Evolutionary conservation across 1,284 basidiomycete genomes (phyloP), one percentile per base, ranked within the genome.

Genomic region (Sanghuangporus weigelae): DNA sequence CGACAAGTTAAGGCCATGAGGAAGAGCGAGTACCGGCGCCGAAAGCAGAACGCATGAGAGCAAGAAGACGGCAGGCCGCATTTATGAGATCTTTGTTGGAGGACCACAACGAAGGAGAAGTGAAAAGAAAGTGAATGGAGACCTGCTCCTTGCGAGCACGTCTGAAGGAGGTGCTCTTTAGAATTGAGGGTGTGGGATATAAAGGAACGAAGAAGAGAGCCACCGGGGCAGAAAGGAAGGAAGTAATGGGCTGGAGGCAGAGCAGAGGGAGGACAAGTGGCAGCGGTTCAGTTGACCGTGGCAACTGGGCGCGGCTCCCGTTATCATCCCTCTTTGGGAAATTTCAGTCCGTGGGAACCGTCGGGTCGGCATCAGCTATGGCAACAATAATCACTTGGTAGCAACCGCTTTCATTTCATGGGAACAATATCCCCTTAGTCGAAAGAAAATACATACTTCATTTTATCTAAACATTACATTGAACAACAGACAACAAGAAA

Each of bases 81-180:
- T 73, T 72, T 71, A 68, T 35, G 44, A 35, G 14, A 8, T n/a
- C 40, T 14, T 38, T 68, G 66, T 46, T n/a, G 7, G 21, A 46
- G 8, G 21, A 19, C 71, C 69, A 68, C 74, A 48, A 60, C 16
- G 61, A 63, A 59, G 63, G 67, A n/a, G 55, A 48, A 48, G 49
- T 57, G 49, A 56, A 49, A 67, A 35, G 21, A 59, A 72, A 70
- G 57, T 66, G 70, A 69, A 67, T 73, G 75, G 76, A 75, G 79
- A 74, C 82, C 84, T 78, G 77, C 82, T 82, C 84, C 84, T 79
- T 79, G 78, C 76, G 71, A 72, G 74, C 76, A 76, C 74, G 73
- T 70, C 73, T 73, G 69, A 71, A 67, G 66, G 66, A 69, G 70
- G 68, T 49, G 35, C 54, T 55, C 42, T 11, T 23, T 49, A 31